Percentiles rank a stretch among this genome's conserved stretches.
Conservation (phyloP, 129 eudicot species). For the Smallanthus sonchifolius region DNA sequence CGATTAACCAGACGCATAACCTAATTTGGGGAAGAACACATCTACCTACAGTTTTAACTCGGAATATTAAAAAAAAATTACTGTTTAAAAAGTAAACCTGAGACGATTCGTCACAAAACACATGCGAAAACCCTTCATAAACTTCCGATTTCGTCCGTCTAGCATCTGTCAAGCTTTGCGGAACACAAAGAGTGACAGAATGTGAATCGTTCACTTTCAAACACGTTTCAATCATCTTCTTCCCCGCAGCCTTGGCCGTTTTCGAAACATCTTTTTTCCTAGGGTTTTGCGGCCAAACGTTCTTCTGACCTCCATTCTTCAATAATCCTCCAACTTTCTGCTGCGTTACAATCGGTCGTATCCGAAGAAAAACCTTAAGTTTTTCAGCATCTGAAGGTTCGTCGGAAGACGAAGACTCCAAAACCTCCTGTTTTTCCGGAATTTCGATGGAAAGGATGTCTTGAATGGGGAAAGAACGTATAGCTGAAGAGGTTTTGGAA, state of each 20-base stretch:
- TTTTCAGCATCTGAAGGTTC: slow-evolving; percentile 25
- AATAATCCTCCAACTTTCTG: not conserved
- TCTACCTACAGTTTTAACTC: not conserved
- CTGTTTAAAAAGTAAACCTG: slow-evolving; percentile 41
- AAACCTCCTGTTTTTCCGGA: not conserved
- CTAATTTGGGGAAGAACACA: not conserved
- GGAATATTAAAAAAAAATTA: not conserved
- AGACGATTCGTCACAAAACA: slow-evolving; percentile 53
- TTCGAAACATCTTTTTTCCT: slow-evolving; percentile 16
- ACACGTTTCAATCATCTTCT: slow-evolving; percentile 29
- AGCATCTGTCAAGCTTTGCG: slow-evolving; percentile 37
- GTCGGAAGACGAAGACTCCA: not conserved
- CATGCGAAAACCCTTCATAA: slow-evolving; percentile 71
- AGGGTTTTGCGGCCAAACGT: slow-evolving; percentile 72
- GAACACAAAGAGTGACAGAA: slow-evolving; percentile 64
- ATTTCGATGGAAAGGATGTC: slow-evolving; percentile 44
- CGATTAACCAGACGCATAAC: not conserved
- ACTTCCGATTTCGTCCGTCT: slow-evolving; percentile 58
- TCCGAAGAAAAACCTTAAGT: slow-evolving; percentile 59
- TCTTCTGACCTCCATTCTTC: slow-evolving; percentile 26
- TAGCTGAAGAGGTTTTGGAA: slow-evolving; percentile 19
- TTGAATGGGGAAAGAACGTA: slow-evolving; percentile 46
- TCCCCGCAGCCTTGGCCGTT: slow-evolving; percentile 10
- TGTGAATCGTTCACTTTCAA: slow-evolving; percentile 44
- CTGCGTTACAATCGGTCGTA: slow-evolving; percentile 41